Conservation (phyloP, 805 yeast species). For the Metschnikowia anglica region DNA sequence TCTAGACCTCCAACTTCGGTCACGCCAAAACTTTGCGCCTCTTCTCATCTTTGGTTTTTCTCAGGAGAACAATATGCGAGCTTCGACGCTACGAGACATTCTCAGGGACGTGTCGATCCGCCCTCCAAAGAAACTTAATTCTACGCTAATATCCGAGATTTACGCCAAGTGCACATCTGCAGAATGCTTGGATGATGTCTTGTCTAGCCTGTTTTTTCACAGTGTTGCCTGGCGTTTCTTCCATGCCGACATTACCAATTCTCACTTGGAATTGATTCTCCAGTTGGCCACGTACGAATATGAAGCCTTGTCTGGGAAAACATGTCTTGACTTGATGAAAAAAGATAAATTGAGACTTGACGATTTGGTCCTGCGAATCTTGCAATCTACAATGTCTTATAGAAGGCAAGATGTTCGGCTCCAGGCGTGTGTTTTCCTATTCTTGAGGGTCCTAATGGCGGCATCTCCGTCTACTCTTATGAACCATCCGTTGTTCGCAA, state of each 20-base stretch:
- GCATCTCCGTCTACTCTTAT: slow-evolving; percentile 5
- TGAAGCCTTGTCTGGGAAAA: slow-evolving; percentile 3
- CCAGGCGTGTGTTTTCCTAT: slow-evolving; percentile 16
- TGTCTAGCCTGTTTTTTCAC: slow-evolving; percentile 23
- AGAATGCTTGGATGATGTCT: slow-evolving; percentile 11
- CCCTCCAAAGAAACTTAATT: slow-evolving; percentile 14
- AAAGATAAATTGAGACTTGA: slow-evolving; percentile 25
- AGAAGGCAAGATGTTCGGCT: slow-evolving; percentile 19
- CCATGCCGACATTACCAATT: slow-evolving; percentile 38
- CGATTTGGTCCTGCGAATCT: slow-evolving; percentile 28
- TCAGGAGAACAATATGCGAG: background rate
- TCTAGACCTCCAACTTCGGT: too few species aligned
- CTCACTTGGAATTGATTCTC: slow-evolving; percentile 40
- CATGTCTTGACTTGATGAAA: slow-evolving; percentile 17
- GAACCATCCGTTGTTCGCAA: slow-evolving; percentile 12
- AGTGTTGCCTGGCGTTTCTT: slow-evolving; percentile 44
- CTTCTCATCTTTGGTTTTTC: background rate
- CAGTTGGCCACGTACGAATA: slow-evolving; percentile 18
- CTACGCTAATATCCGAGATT: slow-evolving; percentile 15
- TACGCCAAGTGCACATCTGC: slow-evolving; percentile 5
- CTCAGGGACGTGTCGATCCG: slow-evolving; percentile 5
- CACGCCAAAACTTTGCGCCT: background rate
- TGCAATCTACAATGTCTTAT: slow-evolving; percentile 24
- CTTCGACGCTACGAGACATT: slow-evolving; percentile 3
- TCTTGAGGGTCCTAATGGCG: slow-evolving; percentile 15